Conservation (phyloP, 1,284 basidiomycete genomes). For the Exobasidium rhododendri region DNA sequence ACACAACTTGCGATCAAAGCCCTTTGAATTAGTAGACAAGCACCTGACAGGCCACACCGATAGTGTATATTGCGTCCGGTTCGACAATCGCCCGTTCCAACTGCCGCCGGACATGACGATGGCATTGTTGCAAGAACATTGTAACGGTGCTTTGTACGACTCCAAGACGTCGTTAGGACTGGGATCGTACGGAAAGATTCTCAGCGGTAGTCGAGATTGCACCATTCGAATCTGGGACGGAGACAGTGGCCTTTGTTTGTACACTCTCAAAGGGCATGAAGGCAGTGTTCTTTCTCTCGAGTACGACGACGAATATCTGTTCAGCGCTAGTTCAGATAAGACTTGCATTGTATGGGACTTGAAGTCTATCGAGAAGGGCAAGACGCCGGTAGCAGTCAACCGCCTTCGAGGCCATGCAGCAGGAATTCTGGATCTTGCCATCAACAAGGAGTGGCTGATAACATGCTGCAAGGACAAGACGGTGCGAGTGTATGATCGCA, state of each 20-base stretch:
- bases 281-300: constrained; percentile 39
- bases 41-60: constrained; percentile 37
- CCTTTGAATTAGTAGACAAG: constrained; percentile 24
- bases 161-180: constrained; percentile 20
- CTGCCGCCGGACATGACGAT: constrained; percentile 2
- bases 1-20: not conserved
- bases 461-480: constrained; percentile 14
- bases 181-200: constrained; percentile 27
- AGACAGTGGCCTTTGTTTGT: constrained; percentile 26
- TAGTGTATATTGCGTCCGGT: constrained; percentile 39
- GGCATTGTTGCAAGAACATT: no score
- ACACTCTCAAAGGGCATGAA: constrained; percentile 32
- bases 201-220: constrained; percentile 36
- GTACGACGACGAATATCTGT: constrained; percentile 38
- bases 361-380: not conserved
- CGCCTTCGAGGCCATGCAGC: not conserved
- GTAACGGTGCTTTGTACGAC: not conserved
- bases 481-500: constrained; percentile 1
- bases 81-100: constrained; percentile 20
- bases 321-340: constrained; percentile 38
- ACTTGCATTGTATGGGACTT: constrained; percentile 42
- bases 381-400: constrained; percentile 3
- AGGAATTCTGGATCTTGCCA: constrained; percentile 11
- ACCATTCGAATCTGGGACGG: constrained; percentile 43
- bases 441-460: constrained; percentile 35